These are phyloP conservation scores for Melocanna baccifera DNA, from an alignment of 176 grass and related monocot species.

Conservation along the genomic window DNA sequence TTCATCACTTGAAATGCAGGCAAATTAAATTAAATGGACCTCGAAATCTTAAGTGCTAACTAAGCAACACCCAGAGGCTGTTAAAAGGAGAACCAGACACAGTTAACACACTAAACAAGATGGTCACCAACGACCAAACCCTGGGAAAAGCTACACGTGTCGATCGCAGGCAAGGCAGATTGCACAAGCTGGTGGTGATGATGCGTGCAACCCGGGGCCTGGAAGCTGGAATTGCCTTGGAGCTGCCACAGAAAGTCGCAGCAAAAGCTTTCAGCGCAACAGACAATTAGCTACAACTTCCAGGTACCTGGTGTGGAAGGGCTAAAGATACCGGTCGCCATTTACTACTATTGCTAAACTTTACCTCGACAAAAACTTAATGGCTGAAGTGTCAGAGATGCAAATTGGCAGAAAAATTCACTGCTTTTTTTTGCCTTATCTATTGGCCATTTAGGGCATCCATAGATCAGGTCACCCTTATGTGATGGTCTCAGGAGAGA, in stretches of 20 bases:
- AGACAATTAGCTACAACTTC: neutral
- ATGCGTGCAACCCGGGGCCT: neutral
- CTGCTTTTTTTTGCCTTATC: neutral
- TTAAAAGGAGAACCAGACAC: slow-evolving; percentile 23
- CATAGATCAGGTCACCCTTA: too few species aligned
- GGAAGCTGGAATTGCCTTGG: neutral
- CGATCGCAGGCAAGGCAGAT: neutral
- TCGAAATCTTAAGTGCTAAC: neutral
- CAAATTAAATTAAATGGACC: neutral
- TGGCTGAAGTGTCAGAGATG: too few species aligned
- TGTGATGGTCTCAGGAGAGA: too few species aligned
- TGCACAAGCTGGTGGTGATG: neutral
- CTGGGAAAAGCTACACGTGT: neutral
- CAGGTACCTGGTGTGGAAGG: neutral
- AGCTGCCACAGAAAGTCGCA: neutral
- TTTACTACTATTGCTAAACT: neutral
- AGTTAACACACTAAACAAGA: neutral
- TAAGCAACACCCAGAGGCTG: neutral
- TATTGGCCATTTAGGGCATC: neutral
- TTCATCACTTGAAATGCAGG: slow-evolving; percentile 7
- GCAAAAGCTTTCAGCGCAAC: neutral
- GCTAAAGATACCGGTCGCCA: neutral
- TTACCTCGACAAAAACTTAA: too few species aligned
- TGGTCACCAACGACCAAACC: neutral
- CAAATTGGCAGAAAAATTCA: neutral